Percentiles rank a stretch among this genome's conserved stretches.
Conservation (phyloP, 345 rosid genomes). For the Aethionema arabicum region DNA sequence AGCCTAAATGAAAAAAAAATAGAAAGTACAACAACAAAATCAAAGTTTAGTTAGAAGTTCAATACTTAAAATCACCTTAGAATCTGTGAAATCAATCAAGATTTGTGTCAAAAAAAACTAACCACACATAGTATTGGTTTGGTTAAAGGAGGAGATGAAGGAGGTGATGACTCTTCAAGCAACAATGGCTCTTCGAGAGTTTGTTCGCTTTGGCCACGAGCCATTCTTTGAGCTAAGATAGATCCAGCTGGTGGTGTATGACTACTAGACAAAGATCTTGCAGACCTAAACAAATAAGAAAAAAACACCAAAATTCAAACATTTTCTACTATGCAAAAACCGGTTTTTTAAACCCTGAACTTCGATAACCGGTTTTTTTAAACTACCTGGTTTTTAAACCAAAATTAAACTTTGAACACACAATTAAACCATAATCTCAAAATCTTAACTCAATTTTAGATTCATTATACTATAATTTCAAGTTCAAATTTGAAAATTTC, state of each 20-base stretch:
- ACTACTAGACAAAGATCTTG: slow-evolving; percentile 78
- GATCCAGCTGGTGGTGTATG: slow-evolving; percentile 69
- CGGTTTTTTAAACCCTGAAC: too few relatives aligned
- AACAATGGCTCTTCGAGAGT: slow-evolving; percentile 71
- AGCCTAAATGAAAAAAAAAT: slow-evolving; percentile 46
- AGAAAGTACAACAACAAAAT: background rate
- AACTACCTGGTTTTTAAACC: too few relatives aligned
- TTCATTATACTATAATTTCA: too few relatives aligned
- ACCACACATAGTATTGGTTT: slow-evolving; percentile 71
- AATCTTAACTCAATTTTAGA: too few relatives aligned
- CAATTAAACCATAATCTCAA: too few relatives aligned
- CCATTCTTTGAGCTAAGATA: slow-evolving; percentile 50
- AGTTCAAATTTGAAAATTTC: too few relatives aligned
- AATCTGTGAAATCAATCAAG: slow-evolving; percentile 9
- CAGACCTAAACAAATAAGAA: slow-evolving; percentile 52
- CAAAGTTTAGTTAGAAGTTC: background rate
- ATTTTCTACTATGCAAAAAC: too few relatives aligned
- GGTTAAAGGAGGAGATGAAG: slow-evolving; percentile 47
- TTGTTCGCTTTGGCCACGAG: slow-evolving; percentile 37
- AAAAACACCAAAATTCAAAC: background rate
- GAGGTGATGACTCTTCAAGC: slow-evolving; percentile 37
- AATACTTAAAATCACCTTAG: background rate
- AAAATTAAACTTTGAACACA: too few relatives aligned
- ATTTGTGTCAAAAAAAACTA: slow-evolving; percentile 20
- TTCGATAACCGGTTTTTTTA: too few relatives aligned